Base-by-base conservation (phyloP, 192 early-diverging fungal genomes). In the Coemansia sp. region DNA sequence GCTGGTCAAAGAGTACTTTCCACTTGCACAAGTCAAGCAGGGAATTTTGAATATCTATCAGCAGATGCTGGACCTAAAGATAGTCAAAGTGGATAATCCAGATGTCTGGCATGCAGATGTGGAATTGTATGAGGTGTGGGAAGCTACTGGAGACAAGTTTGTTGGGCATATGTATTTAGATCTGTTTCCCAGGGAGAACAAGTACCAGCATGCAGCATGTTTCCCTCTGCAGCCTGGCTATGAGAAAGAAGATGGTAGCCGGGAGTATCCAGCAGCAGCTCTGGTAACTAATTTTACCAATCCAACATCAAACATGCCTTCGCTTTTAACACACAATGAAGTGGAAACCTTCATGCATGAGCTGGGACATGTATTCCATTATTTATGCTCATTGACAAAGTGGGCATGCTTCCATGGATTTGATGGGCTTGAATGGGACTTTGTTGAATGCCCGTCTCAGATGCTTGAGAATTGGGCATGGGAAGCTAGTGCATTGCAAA, bases 381-480 rank as follows among this genome's bases (percentile, higher is more conserved):
- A 71, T 15, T 55, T 90, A 17, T 89, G 87, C 70, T 86, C 85
- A 28, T 60, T 81, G 38, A 90, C 89, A n/a, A 87, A 83, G 66
- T 87, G 78, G 46, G 78, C 78, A 2, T 70, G 84, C 0, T 87
- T 91, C 60, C 87, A 90, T 31, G 90, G 88, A n/a, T n/a, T n/a
- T n/a, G n/a, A n/a, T n/a, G n/a, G n/a, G n/a, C n/a, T n/a, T n/a
- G 87, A 90, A 53, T 66, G 82, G 48, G 91, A 94, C 67, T 94
- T 94, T 79, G 85, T 94, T 20, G 91, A 94, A 79, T 87, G 87
- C 21, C 91, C 91, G 12, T 86, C 85, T 23, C 89, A 91, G 81
- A 91, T 94, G 91, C 80, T 92, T 21, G 91, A 92, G 70, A 93
- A 90, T 71, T 88, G 85, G 87, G 78, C 81, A 28, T 89, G 81